Base-by-base conservation (phyloP, 2,329 filamentous ascomycete species). In the Septoria linicola region DNA sequence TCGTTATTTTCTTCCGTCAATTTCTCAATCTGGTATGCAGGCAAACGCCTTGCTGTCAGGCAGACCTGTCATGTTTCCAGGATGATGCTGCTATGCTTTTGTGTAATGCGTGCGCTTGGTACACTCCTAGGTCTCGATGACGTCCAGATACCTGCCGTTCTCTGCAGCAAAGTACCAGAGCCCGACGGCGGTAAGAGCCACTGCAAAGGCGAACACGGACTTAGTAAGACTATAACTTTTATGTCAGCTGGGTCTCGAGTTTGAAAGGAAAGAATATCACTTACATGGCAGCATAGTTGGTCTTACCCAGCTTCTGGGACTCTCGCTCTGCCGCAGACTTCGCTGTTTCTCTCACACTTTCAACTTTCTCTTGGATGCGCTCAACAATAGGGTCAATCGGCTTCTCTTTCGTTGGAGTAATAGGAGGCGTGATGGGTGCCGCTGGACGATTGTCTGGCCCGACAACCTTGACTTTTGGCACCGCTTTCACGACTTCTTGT, bases 341-440 rank as follows among this genome's bases (percentile, higher is more conserved):
- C 30, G 20, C 46, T 27, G 47, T 47, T 20, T 54, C 52, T 14
- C 45, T 53, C 23, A 31, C 49, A 23, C 39, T 52, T 37, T 52
- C 32, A 30, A 45, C 41, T 21, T 54, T 54, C 30, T 50, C 43
- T 21, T 57, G 44, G 44, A 48, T 17, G 17, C 36, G 35, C 23
- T 41, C 49, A 3, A 41, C 36, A 14, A 48, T 19, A 1, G 36
- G 44, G 17, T 51, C 47, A 8, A 27, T 27, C 35, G 39, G 23
- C 32, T 58, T 54, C n/a, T 57, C 54, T 48, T 66, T 61, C 17
- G 61, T 58, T 2, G 66, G 66, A 19, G 66, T 70, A 59, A 67
- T 55, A 0, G 67, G 66, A 19, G 66, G 66, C 11, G 67, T 69
- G 1, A 66, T 63, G 2, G 62, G 65, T 21, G 55, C 60, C 8